phyloP scores from a whole-genome alignment of 1,139 yeast genomes.

The Yamadazyma aaseri region DNA sequence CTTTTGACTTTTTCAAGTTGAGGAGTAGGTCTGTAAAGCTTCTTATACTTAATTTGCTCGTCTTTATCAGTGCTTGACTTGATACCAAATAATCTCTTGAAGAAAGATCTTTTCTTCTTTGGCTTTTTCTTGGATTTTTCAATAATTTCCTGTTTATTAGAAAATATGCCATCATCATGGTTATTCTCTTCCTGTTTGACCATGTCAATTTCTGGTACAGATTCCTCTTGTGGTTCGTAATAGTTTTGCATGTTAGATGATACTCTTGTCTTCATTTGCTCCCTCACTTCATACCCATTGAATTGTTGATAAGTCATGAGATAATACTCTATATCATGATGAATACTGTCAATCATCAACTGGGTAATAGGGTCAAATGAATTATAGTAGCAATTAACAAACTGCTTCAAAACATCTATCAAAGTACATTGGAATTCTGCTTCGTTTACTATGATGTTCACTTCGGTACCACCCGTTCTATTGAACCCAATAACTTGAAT shows the following conservation, averaged over 20 bases:
- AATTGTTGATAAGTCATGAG: constrained; percentile 13
- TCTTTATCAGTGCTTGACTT: constrained; percentile 5
- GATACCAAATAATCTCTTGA: constrained; percentile 19
- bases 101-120: constrained; percentile 18
- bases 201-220: constrained; percentile 8
- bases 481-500: constrained; percentile 30
- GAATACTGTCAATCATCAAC: constrained; percentile 22
- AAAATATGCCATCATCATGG: neutral
- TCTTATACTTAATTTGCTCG: constrained; percentile 12
- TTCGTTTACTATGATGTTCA: constrained; percentile 24
- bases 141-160: neutral
- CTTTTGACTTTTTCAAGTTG: constrained; percentile 8
- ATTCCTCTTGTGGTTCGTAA: constrained; percentile 4
- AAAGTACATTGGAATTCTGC: constrained; percentile 23
- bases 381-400: constrained; percentile 21
- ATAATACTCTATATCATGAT: constrained; percentile 23
- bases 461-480: constrained; percentile 21
- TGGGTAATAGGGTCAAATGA: constrained; percentile 23
- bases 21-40: constrained; percentile 19
- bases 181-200: constrained; percentile 1
- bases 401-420: constrained; percentile 17
- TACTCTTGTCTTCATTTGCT: constrained; percentile 14
- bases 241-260: constrained; percentile 2
- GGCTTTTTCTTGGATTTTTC: constrained; percentile 2
- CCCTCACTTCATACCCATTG: constrained; percentile 15